phyloP scores from a whole-genome alignment of 768 basidiomycete species.

The Cubamyces lactineus region DNA sequence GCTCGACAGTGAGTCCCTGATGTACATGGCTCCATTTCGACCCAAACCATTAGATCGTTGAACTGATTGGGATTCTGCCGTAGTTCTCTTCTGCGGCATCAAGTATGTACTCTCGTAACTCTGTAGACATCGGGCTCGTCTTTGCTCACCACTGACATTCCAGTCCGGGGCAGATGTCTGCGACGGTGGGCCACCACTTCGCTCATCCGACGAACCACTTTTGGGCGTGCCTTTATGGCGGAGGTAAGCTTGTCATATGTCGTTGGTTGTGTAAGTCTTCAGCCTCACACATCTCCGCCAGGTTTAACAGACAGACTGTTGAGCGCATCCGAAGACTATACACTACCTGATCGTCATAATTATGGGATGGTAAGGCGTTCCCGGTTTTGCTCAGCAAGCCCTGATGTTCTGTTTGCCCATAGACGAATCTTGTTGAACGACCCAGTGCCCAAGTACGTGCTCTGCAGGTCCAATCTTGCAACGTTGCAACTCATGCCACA shows the following conservation, averaged over 20 bases:
- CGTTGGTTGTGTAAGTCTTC: background rate
- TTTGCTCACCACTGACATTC: background rate
- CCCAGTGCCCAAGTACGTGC: constrained; percentile 62
- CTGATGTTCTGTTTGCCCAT: background rate
- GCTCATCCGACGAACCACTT: constrained; percentile 83
- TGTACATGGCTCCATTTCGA: too few species aligned
- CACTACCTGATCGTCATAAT: constrained; percentile 58
- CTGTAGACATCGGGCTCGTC: too few species aligned
- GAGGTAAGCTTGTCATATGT: constrained; percentile 46
- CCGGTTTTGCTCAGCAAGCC: background rate
- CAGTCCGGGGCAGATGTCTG: constrained; percentile 72
- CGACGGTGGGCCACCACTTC: constrained; percentile 75
- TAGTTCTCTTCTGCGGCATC: constrained; percentile 86
- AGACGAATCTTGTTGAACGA: constrained; percentile 80
- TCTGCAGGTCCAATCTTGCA: background rate
- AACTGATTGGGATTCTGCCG: too few species aligned
- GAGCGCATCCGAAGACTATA: constrained; percentile 59
- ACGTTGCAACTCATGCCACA: background rate
- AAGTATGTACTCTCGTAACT: constrained; percentile 55
- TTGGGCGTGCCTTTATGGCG: constrained; percentile 70
- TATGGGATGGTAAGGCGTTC: constrained; percentile 62
- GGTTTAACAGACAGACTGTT: constrained; percentile 61
- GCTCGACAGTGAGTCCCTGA: constrained; percentile 63
- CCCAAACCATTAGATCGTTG: too few species aligned
- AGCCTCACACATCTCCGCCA: constrained; percentile 29